phyloP scores from a whole-genome alignment of 345 rosid species.

The Microthlaspi erraticum region DNA sequence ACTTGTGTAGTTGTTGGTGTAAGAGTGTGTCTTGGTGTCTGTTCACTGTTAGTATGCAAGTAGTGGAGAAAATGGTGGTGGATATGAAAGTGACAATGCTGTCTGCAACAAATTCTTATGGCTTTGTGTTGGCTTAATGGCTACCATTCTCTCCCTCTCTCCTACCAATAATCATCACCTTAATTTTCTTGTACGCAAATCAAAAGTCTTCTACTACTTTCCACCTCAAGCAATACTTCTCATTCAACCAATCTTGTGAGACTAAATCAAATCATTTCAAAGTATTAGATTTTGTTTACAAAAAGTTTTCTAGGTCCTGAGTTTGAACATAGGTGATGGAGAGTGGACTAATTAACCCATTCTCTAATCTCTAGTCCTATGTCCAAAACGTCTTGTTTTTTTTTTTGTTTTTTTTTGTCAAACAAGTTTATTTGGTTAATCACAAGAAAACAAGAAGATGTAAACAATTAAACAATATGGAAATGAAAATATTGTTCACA shows the following conservation, averaged over 20 bases:
- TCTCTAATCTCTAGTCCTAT: no score
- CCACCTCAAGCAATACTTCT: conserved; percentile 9
- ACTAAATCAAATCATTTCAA: conserved; percentile 1
- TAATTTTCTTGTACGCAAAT: background rate
- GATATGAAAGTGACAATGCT: conserved; percentile 35
- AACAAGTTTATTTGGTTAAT: no score
- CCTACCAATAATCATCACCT: conserved; percentile 1
- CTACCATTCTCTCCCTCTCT: conserved; percentile 17
- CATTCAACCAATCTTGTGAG: conserved; percentile 2
- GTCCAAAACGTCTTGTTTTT: no score
- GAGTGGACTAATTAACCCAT: no score
- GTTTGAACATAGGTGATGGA: no score
- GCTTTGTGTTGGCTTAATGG: conserved; percentile 41
- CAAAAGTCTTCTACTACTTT: conserved; percentile 10
- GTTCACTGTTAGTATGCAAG: conserved; percentile 8
- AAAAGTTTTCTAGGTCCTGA: no score
- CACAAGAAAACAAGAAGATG: no score
- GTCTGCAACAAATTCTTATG: conserved; percentile 18
- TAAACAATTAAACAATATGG: no score
- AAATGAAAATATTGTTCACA: no score
- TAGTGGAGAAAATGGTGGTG: conserved; percentile 40
- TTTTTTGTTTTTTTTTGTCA: no score
- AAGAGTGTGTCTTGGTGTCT: conserved; percentile 9
- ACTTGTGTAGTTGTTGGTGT: conserved; percentile 8
- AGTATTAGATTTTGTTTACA: background rate